Conservation (phyloP, 495 filamentous ascomycete species). For the Talaromyces ruber region DNA sequence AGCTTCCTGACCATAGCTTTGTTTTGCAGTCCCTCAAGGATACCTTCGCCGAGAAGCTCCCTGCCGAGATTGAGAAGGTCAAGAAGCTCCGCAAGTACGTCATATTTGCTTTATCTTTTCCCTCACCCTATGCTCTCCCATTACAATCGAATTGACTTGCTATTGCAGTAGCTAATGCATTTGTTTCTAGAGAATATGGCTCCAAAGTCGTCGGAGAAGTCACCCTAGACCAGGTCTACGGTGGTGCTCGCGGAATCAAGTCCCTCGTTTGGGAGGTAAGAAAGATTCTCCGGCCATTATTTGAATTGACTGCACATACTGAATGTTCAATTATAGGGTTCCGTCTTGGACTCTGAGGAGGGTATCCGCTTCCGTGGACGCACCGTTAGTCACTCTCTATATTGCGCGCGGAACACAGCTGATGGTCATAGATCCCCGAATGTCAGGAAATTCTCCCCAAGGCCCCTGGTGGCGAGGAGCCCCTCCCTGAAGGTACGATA, state of each 20-base stretch:
- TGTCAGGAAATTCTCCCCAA: slow-evolving; percentile 96
- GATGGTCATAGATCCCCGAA: slow-evolving; percentile 67
- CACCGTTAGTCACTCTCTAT: slow-evolving; percentile 47
- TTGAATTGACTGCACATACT: neutral
- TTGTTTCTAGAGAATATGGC: slow-evolving; percentile 66
- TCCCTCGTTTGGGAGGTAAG: slow-evolving; percentile 89
- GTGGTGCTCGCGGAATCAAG: slow-evolving; percentile 98
- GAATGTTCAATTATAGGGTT: slow-evolving; percentile 48
- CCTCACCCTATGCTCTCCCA: neutral
- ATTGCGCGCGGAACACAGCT: slow-evolving; percentile 7
- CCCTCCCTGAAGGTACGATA: slow-evolving; percentile 75
- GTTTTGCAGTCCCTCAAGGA: slow-evolving; percentile 83
- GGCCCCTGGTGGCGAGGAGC: slow-evolving; percentile 90
- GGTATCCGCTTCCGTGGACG: slow-evolving; percentile 98
- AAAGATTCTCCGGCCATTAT: slow-evolving; percentile 1
- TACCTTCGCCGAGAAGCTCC: slow-evolving; percentile 90
- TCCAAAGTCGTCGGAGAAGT: slow-evolving; percentile 94
- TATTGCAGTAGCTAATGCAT: slow-evolving; percentile 15
- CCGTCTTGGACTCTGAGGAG: slow-evolving; percentile 95
- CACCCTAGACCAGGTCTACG: slow-evolving; percentile 98
- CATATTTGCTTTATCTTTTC: slow-evolving; percentile 1
- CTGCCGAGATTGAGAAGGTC: slow-evolving; percentile 95
- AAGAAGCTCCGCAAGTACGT: slow-evolving; percentile 92
- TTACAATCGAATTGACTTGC: neutral
- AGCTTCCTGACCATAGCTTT: slow-evolving; percentile 19